Conservation (phyloP, 1,284 basidiomycete genomes). For the Sanghuangporus sanghuang region DNA sequence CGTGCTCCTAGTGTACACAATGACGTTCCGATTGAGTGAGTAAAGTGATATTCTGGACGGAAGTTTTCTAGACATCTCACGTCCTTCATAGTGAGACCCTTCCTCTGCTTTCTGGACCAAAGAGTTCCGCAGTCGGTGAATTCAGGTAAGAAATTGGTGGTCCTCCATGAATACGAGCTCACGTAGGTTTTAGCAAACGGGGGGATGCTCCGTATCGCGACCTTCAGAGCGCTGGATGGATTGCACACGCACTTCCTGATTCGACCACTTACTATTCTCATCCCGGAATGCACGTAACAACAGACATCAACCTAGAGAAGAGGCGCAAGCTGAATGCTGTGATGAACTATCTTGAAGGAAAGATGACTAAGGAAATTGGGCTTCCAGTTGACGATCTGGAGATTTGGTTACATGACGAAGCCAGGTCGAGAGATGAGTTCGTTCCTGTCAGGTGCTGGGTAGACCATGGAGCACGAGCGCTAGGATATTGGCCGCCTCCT, state of each 20-base stretch:
- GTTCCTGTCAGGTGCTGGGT: constrained; percentile 53
- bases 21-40: constrained; percentile 14
- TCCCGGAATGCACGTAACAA: constrained; percentile 48
- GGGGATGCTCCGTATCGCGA: constrained; percentile 11
- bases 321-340: constrained; percentile 45
- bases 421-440: constrained; percentile 24
- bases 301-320: constrained; percentile 59
- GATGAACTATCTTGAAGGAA: constrained; percentile 42
- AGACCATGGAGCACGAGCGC: constrained; percentile 51
- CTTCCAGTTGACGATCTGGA: constrained; percentile 42
- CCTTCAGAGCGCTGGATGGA: constrained; percentile 41
- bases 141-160: background rate
- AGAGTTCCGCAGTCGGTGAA: background rate
- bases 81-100: constrained; percentile 6
- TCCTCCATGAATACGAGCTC: background rate
- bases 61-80: background rate
- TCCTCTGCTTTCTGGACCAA: constrained; percentile 9
- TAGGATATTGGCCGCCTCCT: constrained; percentile 42
- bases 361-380: constrained; percentile 23
- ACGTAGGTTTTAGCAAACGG: background rate
- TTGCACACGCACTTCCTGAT: constrained; percentile 64
- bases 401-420: constrained; percentile 45
- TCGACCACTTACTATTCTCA: constrained; percentile 62
- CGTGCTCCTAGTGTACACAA: constrained; percentile 8
- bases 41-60: background rate